phyloP scores from a whole-genome alignment of 2,329 filamentous ascomycete species.

The Stachybotrys chlorohalonatus region DNA sequence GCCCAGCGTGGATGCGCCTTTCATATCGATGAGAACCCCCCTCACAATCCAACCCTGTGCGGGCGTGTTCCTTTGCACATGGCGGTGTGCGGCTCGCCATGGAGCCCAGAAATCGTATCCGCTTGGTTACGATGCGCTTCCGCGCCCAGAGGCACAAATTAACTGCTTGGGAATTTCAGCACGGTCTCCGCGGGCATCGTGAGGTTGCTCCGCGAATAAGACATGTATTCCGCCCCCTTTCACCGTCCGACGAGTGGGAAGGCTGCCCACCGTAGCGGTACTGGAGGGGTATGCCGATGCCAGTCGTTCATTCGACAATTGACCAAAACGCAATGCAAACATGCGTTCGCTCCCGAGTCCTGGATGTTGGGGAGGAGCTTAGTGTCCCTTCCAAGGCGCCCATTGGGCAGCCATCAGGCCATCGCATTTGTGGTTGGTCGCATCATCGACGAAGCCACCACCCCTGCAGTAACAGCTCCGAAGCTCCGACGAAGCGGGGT shows the following conservation, averaged over 20 bases:
- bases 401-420: neutral
- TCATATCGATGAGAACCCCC: neutral
- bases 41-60: neutral
- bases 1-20: neutral
- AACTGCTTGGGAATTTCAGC: too few relatives aligned
- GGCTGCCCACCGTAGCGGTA: conserved; percentile 13
- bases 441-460: neutral
- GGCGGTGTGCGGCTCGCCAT: conserved; percentile 14
- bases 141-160: too few relatives aligned
- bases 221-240: too few relatives aligned
- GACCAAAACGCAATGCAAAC: conserved; percentile 2
- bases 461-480: neutral
- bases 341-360: neutral
- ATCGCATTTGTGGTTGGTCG: neutral
- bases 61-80: neutral
- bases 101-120: conserved; percentile 6
- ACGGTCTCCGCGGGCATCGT: too few relatives aligned
- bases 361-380: neutral
- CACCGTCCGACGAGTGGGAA: neutral
- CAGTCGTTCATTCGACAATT: conserved; percentile 24
- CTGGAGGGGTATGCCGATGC: conserved; percentile 15
- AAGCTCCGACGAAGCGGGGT: neutral
- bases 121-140: neutral
- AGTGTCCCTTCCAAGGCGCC: neutral
- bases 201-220: too few relatives aligned